Base-by-base conservation (phyloP, 139 green algal genomes). In the Penium margaritaceum region DNA sequence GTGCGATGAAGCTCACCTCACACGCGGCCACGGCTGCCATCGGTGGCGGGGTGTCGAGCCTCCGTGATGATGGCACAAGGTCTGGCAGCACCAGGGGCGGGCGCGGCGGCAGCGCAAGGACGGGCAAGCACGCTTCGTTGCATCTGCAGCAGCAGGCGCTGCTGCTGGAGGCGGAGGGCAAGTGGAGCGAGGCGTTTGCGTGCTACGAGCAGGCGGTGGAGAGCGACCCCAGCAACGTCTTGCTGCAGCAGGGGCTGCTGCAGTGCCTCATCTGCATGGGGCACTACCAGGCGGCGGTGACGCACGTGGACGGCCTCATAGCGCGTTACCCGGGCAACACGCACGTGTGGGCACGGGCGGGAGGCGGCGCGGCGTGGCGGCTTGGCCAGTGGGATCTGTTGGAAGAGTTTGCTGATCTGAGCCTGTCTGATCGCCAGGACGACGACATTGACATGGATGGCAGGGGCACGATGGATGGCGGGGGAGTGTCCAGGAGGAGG, bases 371-470 rank as follows among this genome's bases (percentile, higher is more conserved):
- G 9, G 84, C 89, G 0, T 97, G 92, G 93, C 85, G 92, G 0
- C 80, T 96, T 75, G 92, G 91, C 0, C 62, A 83, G 15, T 97
- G 91, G 92, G 72, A 83, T 0, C 34, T 82, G n/a, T 77, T 97
- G 67, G 78, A 89, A 6, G 72, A 78, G 5, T 90, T 90, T 63
- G 51, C 92, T 34, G 54, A 55, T 30, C 51, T 60, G 24, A 60
- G 5, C 51, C 51, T 6, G n/a, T 27, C 24, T 24, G 14, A 27
- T 24, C 41, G 12, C 41, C 41, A 51, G 41, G 41, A 60, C 5
- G 24, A 60, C 19, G 15, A 60, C 4, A n/a, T n/a, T n/a, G n/a
- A n/a, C n/a, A n/a, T n/a, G n/a, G n/a, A n/a, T n/a, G 21, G 34
- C n/a, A n/a, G 34, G 3, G 74, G 41, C 6, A 38, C 32, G 32